Conservation (phyloP, 192 early-diverging fungal genomes). For the Coemansia interrupta region DNA sequence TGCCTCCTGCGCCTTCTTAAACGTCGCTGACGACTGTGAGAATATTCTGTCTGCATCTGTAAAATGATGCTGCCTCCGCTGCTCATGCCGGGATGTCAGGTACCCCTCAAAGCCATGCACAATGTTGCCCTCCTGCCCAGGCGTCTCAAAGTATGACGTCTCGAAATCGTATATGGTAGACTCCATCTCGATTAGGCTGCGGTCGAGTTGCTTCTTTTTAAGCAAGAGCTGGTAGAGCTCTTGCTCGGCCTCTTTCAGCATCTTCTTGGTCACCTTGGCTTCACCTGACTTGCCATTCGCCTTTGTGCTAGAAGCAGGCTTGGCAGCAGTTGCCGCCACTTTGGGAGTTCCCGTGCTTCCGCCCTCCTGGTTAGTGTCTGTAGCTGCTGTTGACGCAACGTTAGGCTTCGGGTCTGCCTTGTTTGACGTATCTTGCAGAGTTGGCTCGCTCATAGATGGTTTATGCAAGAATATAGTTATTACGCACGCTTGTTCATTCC, state of each 20-base stretch:
- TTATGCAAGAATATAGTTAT: background rate
- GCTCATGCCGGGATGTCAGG: conserved; percentile 58
- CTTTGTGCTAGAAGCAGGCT: conserved; percentile 3
- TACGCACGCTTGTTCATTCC: background rate
- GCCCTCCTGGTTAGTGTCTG: conserved; percentile 1
- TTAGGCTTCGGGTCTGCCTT: background rate
- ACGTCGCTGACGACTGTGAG: conserved; percentile 66
- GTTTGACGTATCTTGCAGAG: background rate
- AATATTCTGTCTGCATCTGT: conserved; percentile 81
- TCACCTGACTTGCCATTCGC: conserved; percentile 14
- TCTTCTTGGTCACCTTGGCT: conserved; percentile 51
- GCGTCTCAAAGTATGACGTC: conserved; percentile 86
- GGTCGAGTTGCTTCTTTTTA: conserved; percentile 79
- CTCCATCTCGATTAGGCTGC: conserved; percentile 69
- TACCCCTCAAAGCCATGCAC: conserved; percentile 88
- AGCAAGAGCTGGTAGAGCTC: conserved; percentile 68
- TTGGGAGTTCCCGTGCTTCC: background rate
- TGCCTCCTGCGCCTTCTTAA: conserved; percentile 52
- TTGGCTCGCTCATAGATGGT: background rate
- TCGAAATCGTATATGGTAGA: conserved; percentile 81
- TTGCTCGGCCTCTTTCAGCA: conserved; percentile 69
- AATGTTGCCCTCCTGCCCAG: conserved; percentile 79
- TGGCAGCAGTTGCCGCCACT: conserved; percentile 2
- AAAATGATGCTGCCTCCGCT: conserved; percentile 62
- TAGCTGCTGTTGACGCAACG: background rate